Base-by-base conservation (phyloP, 495 filamentous ascomycete species). In the Thozetella sp. region DNA sequence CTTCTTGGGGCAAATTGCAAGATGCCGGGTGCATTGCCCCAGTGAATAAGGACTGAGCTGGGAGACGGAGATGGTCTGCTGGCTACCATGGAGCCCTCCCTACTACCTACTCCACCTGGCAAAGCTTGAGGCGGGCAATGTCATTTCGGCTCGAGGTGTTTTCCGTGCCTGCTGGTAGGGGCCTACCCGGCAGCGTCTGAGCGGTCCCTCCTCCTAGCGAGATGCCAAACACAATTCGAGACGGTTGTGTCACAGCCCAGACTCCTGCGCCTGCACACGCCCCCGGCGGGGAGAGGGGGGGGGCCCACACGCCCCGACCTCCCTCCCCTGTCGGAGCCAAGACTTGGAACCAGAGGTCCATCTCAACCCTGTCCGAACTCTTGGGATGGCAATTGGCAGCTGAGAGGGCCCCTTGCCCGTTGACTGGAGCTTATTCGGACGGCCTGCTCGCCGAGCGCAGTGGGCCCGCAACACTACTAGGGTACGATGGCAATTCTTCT, bases 161-260 rank as follows among this genome's bases (percentile, higher is more conserved):
- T 55, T n/a, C 26, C 11, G 3, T 26, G 9, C 9, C 20, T 22
- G 2, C 20, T 25, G 50, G 9, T 17, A 4, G 37, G 57, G 15
- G 30, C 13, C 20, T 25, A 24, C 19, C 43, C 19, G 20, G 24
- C 25, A 3, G 19, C 9, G 45, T 53, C 50, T 63, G 22, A 50
- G 23, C 55, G 22, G 59, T 54, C 15, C 20, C 54, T 45, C 22
- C 20, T 15, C 11, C 23, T 45, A 20, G 57, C 57, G 59, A 65
- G 65, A 72, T 67, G 70, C 70, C 70, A 81, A 80, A 80, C 77
- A 66, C 72, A 43, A 74, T 63, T 65, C 75, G 76, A 80, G 77
- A 81, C 79, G 67, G 37, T 59, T 67, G 69, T 80, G 76, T 76
- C 73, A 79, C 77, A 76, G 66, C 64, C 53, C 58, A 54, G 65